Conservation (phyloP, 192 early-diverging fungal species). For the Paraglomus brasilianum region DNA sequence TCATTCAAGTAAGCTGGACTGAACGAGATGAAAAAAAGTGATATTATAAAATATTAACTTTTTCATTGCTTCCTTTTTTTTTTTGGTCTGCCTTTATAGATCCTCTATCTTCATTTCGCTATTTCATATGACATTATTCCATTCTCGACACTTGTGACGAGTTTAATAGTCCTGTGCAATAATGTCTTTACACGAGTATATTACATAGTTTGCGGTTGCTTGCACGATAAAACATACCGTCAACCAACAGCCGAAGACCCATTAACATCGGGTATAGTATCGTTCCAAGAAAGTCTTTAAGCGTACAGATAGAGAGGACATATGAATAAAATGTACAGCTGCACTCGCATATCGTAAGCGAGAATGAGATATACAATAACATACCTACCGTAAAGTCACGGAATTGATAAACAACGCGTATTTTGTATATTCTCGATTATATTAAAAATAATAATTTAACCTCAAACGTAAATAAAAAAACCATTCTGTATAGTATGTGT, state of each 20-base stretch:
- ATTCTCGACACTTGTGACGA: neutral
- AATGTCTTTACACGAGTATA: neutral
- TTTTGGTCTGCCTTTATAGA: no score
- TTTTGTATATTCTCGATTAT: neutral
- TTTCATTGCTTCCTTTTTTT: no score
- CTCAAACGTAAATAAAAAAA: slow-evolving; percentile 18
- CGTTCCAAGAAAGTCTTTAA: no score
- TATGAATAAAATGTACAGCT: no score
- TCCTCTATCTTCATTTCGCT: neutral
- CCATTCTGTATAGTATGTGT: neutral
- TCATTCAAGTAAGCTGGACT: slow-evolving; percentile 4
- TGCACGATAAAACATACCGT: no score
- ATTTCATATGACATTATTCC: slow-evolving; percentile 6
- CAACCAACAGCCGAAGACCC: no score
- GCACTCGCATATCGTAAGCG: no score
- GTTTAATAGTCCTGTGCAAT: neutral
- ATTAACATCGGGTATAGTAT: no score
- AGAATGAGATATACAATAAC: no score
- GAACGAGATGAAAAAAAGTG: neutral
- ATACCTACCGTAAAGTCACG: no score
- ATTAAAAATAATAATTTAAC: slow-evolving; percentile 4
- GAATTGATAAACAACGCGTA: neutral
- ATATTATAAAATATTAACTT: neutral
- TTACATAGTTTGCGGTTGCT: neutral
- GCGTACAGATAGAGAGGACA: no score